phyloP scores from a whole-genome alignment of 2,329 filamentous ascomycete genomes.

The Emergomyces africanus region DNA sequence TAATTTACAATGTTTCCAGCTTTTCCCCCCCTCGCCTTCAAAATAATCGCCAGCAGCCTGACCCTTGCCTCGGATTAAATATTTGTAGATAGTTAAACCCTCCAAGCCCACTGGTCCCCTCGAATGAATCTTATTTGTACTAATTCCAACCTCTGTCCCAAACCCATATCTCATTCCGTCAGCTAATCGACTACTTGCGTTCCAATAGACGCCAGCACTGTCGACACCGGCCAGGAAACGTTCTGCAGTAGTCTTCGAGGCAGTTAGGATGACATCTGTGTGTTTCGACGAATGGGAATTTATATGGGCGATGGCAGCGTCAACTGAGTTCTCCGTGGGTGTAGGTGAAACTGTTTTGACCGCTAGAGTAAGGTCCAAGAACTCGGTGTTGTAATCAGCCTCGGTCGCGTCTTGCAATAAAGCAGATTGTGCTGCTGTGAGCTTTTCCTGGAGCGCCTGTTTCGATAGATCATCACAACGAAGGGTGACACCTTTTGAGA shows the following conservation, averaged over 20 bases:
- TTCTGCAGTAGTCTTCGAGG: slow-evolving; percentile 54
- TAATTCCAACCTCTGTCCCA: slow-evolving; percentile 95
- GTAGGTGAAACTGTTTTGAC: slow-evolving; percentile 57
- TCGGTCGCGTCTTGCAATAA: slow-evolving; percentile 53
- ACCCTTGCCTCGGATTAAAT: slow-evolving; percentile 70
- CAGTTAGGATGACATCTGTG: slow-evolving; percentile 81
- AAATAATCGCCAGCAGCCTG: slow-evolving; percentile 67
- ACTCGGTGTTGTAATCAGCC: slow-evolving; percentile 75
- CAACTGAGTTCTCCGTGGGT: slow-evolving; percentile 32
- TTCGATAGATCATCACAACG: slow-evolving; percentile 65
- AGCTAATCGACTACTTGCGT: slow-evolving; percentile 84
- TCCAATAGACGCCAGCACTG: slow-evolving; percentile 92
- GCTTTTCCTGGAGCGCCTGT: slow-evolving; percentile 41
- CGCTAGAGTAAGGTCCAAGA: slow-evolving; percentile 71
- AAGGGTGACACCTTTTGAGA: slow-evolving; percentile 65
- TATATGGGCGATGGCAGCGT: slow-evolving; percentile 73
- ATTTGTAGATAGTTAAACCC: slow-evolving; percentile 95
- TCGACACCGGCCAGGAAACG: slow-evolving; percentile 76
- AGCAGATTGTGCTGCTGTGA: slow-evolving; percentile 31
- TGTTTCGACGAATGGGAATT: slow-evolving; percentile 87
- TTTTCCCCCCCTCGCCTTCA: slow-evolving; percentile 38
- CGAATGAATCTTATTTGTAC: slow-evolving; percentile 96
- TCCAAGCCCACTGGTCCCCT: slow-evolving; percentile 88
- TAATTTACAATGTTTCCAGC: slow-evolving; percentile 45
- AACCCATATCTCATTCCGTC: slow-evolving; percentile 97